Base-by-base conservation (phyloP, 2,329 filamentous ascomycete genomes). In the Mariannaea elegans region DNA sequence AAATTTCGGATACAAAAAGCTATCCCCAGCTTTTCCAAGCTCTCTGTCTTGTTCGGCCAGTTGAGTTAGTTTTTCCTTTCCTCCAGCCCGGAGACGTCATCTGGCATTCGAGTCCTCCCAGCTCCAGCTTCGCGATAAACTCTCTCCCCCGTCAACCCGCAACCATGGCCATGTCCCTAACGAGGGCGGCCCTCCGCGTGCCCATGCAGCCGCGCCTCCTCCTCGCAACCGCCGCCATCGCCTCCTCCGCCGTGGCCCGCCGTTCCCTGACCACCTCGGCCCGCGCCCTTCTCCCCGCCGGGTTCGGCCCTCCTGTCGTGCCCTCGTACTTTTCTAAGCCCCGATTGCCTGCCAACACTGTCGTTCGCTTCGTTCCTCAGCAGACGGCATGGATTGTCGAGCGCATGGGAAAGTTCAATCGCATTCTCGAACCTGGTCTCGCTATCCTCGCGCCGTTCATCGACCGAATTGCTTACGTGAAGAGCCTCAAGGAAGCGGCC, bases 311-410 rank as follows among this genome's bases (percentile, higher is more conserved):
- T 21, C 65, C 68, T 48, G 62, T 68, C 36, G 27, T 90, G 32
- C 84, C 89, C 7, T 88, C 90, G n/a, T 96, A 96, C 79, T 97
- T 97, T 78, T 90, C 91, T 74, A 85, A 85, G 65, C 81, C 84
- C 12, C 82, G 85, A 19, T 84, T 97, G 51, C 95, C 95, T 24
- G 92, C 94, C 68, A 99, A 99, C 80, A 99, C 95, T 4, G 83
- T 99, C 64, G 83, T 99, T 71, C 92, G 94, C 61, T 99, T 98
- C 78, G 95, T 99, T 39, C 95, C 95, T n/a, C 95, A 99, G 80
- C 95, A 99, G 82, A 98, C 94, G 70, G 95, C 95, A 77, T 99
- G 95, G 95, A 94, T 99, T 60, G 95, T 99, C 57, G 95, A 99
- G 86, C 94, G 95, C 74, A 99, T 99, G 95, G 95, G 95, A 72